Conservation (phyloP, 2,329 filamentous ascomycete species). For the Clarireedia sp. region DNA sequence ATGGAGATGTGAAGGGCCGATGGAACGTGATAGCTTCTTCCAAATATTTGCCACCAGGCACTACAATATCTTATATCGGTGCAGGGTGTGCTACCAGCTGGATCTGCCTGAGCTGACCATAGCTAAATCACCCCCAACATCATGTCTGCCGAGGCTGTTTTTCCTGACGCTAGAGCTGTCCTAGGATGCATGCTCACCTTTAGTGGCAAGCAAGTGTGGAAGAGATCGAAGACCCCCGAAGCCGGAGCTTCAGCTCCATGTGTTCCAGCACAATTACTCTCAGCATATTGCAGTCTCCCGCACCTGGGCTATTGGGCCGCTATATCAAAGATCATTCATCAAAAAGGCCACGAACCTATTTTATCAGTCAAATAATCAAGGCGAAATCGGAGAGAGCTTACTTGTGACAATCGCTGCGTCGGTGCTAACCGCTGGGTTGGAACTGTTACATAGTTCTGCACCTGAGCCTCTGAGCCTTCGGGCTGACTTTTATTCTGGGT, state of each 20-base stretch:
- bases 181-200: no score
- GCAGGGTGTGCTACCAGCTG: slow-evolving; percentile 92
- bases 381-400: slow-evolving; percentile 33
- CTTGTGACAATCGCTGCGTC: slow-evolving; percentile 67
- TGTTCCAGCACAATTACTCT: no score
- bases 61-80: slow-evolving; percentile 53
- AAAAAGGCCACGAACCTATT: slow-evolving; percentile 28
- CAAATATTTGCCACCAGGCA: slow-evolving; percentile 43
- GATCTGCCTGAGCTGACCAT: slow-evolving; percentile 39
- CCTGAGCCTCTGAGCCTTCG: background rate
- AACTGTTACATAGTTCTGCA: slow-evolving; percentile 3
- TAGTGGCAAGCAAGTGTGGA: no score
- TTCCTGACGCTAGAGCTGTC: no score
- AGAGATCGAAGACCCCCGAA: no score
- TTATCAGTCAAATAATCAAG: slow-evolving; percentile 15
- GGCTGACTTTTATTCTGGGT: slow-evolving; percentile 14
- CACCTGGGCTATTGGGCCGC: no score
- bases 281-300: no score
- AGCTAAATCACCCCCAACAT: background rate
- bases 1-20: slow-evolving; percentile 59
- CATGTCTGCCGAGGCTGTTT: no score
- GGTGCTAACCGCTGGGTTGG: slow-evolving; percentile 49
- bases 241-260: no score
- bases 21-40: slow-evolving; percentile 60
- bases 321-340: slow-evolving; percentile 19